Conservation (phyloP, 305 asterid genomes). For the Fraxinus ornus region DNA sequence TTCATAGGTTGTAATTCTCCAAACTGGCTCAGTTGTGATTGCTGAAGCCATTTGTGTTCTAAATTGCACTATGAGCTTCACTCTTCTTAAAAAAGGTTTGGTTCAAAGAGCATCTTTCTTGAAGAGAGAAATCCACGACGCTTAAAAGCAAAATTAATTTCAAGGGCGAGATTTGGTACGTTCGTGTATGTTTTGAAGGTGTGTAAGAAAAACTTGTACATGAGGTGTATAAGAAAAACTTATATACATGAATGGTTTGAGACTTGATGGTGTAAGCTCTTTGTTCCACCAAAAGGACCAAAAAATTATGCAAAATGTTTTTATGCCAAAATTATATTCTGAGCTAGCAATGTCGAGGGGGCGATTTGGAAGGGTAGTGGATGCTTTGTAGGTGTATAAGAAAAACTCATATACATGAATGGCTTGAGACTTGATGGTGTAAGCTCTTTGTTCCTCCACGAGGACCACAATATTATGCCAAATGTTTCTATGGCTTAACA, state of each 20-base stretch:
- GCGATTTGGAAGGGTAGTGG: not conserved
- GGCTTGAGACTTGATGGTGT: not conserved
- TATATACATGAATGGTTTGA: not conserved
- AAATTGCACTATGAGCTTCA: not conserved
- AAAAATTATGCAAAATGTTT: not conserved
- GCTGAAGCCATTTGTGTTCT: not conserved
- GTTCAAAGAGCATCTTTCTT: not conserved
- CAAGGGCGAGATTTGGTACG: not conserved
- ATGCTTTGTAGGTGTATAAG: not conserved
- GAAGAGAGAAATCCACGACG: not conserved
- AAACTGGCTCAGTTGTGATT: not conserved
- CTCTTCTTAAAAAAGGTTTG: not conserved
- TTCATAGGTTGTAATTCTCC: not conserved
- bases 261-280: not conserved
- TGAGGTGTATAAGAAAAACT: too few relatives aligned
- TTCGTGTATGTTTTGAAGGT: not conserved
- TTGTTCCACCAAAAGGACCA: not conserved
- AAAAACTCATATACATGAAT: not conserved
- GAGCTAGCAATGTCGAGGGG: not conserved
- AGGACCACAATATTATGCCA: not conserved
- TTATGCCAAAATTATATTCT: not conserved
- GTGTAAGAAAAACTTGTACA: not conserved
- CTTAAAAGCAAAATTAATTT: not conserved
- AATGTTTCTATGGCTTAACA: not conserved
- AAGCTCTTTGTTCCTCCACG: not conserved